Evolutionary conservation across 768 basidiomycete species (phyloP).

Genomic region (Auriscalpium vulgare): DNA sequence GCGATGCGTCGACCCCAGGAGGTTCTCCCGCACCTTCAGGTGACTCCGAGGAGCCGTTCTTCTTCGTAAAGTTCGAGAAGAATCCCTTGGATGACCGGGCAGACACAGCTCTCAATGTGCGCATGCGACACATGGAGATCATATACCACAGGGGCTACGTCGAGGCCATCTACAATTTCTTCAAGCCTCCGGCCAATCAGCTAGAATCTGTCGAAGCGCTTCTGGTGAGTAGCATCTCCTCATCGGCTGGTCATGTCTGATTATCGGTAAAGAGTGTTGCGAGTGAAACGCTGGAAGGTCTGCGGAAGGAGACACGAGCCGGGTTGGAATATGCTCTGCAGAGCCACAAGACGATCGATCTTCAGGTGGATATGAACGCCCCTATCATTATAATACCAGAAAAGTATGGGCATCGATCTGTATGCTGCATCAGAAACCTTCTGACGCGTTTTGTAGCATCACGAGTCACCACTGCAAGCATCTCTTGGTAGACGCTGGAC

Average conservation of each 20-base stretch:
- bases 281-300: slow-evolving; percentile 85
- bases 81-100: slow-evolving; percentile 88
- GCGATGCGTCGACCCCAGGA: slow-evolving; percentile 1
- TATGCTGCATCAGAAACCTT: background rate
- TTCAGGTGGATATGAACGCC: slow-evolving; percentile 95
- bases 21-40: slow-evolving; percentile 3
- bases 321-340: slow-evolving; percentile 91
- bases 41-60: slow-evolving; percentile 52
- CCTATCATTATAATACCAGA: slow-evolving; percentile 97
- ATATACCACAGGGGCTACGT: slow-evolving; percentile 93
- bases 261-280: slow-evolving; percentile 61
- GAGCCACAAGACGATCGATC: slow-evolving; percentile 89
- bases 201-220: slow-evolving; percentile 93
- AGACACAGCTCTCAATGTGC: slow-evolving; percentile 82
- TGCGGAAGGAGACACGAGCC: slow-evolving; percentile 89
- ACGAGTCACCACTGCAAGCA: slow-evolving; percentile 73
- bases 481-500: slow-evolving; percentile 91
- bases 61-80: slow-evolving; percentile 85
- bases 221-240: slow-evolving; percentile 42
- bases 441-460: slow-evolving; percentile 28
- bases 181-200: slow-evolving; percentile 91
- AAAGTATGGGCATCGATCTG: slow-evolving; percentile 44
- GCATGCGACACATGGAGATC: slow-evolving; percentile 93
- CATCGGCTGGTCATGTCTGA: slow-evolving; percentile 1
- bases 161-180: slow-evolving; percentile 85